Evolutionary conservation across 176 grass and related monocot species (phyloP).

Genomic region (Lolium perenne): DNA sequence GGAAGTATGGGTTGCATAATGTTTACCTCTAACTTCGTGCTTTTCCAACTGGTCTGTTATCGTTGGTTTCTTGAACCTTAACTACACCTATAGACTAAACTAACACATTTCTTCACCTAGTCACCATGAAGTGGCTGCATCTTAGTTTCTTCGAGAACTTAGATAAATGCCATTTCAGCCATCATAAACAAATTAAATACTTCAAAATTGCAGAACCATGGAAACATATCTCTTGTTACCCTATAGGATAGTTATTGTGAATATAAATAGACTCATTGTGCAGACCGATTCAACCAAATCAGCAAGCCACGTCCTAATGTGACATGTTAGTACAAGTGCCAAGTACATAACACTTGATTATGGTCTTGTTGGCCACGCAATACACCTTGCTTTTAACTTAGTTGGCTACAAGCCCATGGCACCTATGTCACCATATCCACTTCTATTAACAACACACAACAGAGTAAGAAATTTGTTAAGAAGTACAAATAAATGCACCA

Average conservation of each 20-base stretch:
- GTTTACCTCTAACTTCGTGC: not conserved
- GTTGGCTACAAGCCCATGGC: not conserved
- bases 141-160: not conserved
- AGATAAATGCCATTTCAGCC: not conserved
- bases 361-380: not conserved
- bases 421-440: not conserved
- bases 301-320: not conserved
- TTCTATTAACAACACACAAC: not conserved
- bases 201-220: not conserved
- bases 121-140: not conserved
- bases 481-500: not conserved
- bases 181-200: not conserved
- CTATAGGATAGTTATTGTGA: not conserved
- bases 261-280: not conserved
- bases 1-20: not conserved
- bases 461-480: constrained; percentile 6
- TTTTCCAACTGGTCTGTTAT: not conserved
- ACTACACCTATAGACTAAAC: not conserved
- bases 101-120: not conserved
- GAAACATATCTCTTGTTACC: too few relatives aligned
- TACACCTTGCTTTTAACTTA: constrained; percentile 4
- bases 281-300: not conserved
- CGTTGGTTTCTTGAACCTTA: not conserved
- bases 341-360: not conserved
- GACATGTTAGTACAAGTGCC: not conserved